phyloP scores from a whole-genome alignment of 1,139 yeast species.

The Yamadazyma atmosphaerica region DNA sequence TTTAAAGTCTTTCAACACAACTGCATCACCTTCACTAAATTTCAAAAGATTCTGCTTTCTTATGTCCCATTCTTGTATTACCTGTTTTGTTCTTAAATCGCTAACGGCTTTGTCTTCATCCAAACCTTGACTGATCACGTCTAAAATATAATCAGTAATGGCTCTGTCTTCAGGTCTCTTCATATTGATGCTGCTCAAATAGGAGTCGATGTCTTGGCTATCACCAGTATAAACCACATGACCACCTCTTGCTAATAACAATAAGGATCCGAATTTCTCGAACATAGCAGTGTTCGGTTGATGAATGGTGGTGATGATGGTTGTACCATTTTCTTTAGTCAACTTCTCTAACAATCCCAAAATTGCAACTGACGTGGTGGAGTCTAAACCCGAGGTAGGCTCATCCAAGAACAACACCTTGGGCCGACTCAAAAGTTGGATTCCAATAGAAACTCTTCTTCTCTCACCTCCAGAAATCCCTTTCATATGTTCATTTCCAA shows the following conservation, averaged over 20 bases:
- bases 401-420: slow-evolving; percentile 76
- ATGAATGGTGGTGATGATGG: slow-evolving; percentile 78
- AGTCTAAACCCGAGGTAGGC: slow-evolving; percentile 86
- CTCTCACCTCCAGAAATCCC: slow-evolving; percentile 90
- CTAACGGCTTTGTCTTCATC: slow-evolving; percentile 32
- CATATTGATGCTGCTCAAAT: slow-evolving; percentile 46
- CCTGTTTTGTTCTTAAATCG: slow-evolving; percentile 29
- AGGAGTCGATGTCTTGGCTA: slow-evolving; percentile 39
- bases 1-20: slow-evolving; percentile 22
- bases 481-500: slow-evolving; percentile 71
- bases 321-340: slow-evolving; percentile 59
- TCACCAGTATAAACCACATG: slow-evolving; percentile 63
- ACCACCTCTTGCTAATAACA: slow-evolving; percentile 74
- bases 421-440: slow-evolving; percentile 72
- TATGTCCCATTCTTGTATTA: slow-evolving; percentile 40
- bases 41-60: slow-evolving; percentile 3
- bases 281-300: slow-evolving; percentile 77
- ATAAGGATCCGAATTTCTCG: slow-evolving; percentile 60
- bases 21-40: slow-evolving; percentile 7
- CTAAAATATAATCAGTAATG: slow-evolving; percentile 73
- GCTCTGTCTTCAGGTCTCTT: slow-evolving; percentile 61
- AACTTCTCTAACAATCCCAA: slow-evolving; percentile 58
- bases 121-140: slow-evolving; percentile 56
- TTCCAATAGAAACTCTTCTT: slow-evolving; percentile 78
- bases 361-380: slow-evolving; percentile 72